Evolutionary conservation across 2,329 filamentous ascomycete species (phyloP).

Genomic region (Nemania abortiva): DNA sequence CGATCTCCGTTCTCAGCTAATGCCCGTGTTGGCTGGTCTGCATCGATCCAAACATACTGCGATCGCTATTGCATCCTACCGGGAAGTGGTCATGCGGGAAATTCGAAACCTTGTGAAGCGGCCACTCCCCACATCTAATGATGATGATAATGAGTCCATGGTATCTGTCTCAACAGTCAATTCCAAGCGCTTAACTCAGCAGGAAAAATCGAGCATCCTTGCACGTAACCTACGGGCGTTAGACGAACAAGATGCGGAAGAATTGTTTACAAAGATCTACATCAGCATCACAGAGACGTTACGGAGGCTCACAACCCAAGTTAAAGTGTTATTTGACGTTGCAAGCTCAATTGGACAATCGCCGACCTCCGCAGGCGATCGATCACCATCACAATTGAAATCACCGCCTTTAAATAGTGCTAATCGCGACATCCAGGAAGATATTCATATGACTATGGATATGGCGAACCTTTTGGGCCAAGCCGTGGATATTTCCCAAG

Average conservation of each 20-base stretch:
- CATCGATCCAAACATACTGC: conserved; percentile 83
- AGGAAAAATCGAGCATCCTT: conserved; percentile 89
- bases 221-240: conserved; percentile 89
- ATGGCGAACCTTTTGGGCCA: conserved; percentile 82
- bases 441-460: conserved; percentile 81
- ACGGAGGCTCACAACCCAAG: conserved; percentile 86
- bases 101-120: conserved; percentile 86
- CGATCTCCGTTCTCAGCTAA: conserved; percentile 76
- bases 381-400: conserved; percentile 60
- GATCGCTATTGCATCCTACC: conserved; percentile 84
- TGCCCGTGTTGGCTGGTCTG: conserved; percentile 80
- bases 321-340: conserved; percentile 94
- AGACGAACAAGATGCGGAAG: conserved; percentile 86
- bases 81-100: conserved; percentile 86
- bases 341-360: conserved; percentile 76
- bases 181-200: conserved; percentile 76
- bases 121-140: conserved; percentile 89
- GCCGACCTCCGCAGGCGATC: conserved; percentile 53
- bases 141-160: conserved; percentile 93
- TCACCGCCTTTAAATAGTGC: conserved; percentile 67
- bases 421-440: conserved; percentile 70
- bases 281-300: conserved; percentile 88
- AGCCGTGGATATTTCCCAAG: conserved; percentile 83
- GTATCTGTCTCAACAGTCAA: conserved; percentile 84
- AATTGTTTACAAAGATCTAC: conserved; percentile 84